These are phyloP conservation scores for Cubamyces lactineus DNA, from an alignment of 768 basidiomycete genomes.

Conservation along the genomic window DNA sequence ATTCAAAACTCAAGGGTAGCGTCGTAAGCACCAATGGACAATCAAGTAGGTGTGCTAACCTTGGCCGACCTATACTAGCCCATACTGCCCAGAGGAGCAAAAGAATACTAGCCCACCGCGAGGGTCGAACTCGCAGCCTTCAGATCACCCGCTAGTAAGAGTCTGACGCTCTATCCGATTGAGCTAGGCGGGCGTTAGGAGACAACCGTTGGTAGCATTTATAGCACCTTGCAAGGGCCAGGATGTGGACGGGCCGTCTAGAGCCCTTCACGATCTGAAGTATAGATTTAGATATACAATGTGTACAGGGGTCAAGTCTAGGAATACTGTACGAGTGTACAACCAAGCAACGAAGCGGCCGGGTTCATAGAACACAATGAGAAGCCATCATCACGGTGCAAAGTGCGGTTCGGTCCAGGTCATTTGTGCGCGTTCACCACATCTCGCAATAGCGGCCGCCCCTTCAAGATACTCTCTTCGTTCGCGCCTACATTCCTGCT, in stretches of 20 bases:
- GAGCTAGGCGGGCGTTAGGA: conserved; percentile 57
- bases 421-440: conserved; percentile 48
- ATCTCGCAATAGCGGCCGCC: conserved; percentile 64
- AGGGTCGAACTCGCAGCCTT: conserved; percentile 69
- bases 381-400: not conserved
- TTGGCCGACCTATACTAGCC: no score
- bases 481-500: conserved; percentile 32
- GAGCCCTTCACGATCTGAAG: no score
- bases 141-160: conserved; percentile 53
- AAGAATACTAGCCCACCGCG: conserved; percentile 55
- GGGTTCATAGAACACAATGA: not conserved
- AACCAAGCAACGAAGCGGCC: no score
- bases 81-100: not conserved
- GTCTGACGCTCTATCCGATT: conserved; percentile 72
- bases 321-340: no score
- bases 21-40: no score
- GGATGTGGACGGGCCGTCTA: no score
- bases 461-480: conserved; percentile 49
- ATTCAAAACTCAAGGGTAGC: no score
- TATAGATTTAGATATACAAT: no score
- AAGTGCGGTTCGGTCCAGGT: not conserved
- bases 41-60: no score
- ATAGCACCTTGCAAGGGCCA: no score
- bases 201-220: no score
- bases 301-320: no score